Base-by-base conservation (phyloP, 2,329 filamentous ascomycete species). In the Bipolaris cookei region DNA sequence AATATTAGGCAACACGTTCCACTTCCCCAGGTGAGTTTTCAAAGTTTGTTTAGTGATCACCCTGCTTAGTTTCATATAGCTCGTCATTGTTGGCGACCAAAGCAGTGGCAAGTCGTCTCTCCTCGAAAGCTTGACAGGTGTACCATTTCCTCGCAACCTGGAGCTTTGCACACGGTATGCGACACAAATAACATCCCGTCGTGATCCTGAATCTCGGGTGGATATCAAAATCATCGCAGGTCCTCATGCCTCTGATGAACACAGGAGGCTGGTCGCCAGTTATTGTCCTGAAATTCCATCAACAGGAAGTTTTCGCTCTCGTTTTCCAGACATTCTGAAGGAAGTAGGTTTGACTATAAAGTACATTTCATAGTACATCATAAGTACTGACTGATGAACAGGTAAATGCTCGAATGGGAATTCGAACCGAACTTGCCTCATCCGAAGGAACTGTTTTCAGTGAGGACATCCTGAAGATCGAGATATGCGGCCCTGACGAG, bases 151-250 rank as follows among this genome's bases (percentile, higher is more conserved):
- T 28, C 72, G 72, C 3, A 68, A 72, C 21, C 67, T 63, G 34
- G 80, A 73, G 20, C 54, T 85, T 0, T 87, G 84, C 64, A 88
- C 86, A 0, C 78, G 83, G 1, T 88, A 87, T 59, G 81, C 85
- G 0, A 88, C 84, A 0, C 83, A 88, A 64, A 74, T 88, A 3
- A 78, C 83, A 23, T 76, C 87, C 11, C 78, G 82, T 3, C 79
- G 80, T 5, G 73, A 73, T 1, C 38, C 63, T 0, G 56, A 71
- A 7, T 59, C 71, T 0, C 70, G 62, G 3, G 68, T 84, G n/a
- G 79, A 83, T 28, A 41, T 59, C 8, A 60, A 47, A 20, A 60
- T 51, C 58, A 69, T 45, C 34, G 38, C 58, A 6, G 49, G 46
- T 11, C 32, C 46, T 28, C 35, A 63, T 74, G 73, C 0, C 62